Percentiles rank a stretch among this genome's conserved stretches.
phyloP scores from a whole-genome alignment of 2,329 filamentous ascomycete genomes.

The Diplodia intermedia region DNA sequence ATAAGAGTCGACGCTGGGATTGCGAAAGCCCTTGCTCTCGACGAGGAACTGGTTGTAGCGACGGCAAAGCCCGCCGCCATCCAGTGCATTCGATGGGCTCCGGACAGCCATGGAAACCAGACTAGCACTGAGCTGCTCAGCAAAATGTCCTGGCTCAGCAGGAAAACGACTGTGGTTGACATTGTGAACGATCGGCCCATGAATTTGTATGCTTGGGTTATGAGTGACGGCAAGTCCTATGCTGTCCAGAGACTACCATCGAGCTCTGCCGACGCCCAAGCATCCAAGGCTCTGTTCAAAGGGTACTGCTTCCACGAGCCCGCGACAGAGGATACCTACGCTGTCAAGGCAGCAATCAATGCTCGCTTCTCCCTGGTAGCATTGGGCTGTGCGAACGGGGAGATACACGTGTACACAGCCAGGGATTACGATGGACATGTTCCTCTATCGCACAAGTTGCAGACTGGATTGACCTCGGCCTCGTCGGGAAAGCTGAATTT shows the following conservation, averaged over 20 bases:
- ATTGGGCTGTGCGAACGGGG: conserved; percentile 79
- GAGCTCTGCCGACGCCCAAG: conserved; percentile 51
- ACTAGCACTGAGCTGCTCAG: conserved; percentile 90
- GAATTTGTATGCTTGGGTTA: conserved; percentile 94
- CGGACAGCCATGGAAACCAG: conserved; percentile 80
- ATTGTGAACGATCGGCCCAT: conserved; percentile 96
- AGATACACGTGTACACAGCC: conserved; percentile 87
- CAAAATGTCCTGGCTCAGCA: conserved; percentile 84
- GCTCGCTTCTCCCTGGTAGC: conserved; percentile 93
- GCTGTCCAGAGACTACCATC: conserved; percentile 76
- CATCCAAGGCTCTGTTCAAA: conserved; percentile 75
- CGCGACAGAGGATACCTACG: conserved; percentile 63
- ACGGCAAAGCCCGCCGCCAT: conserved; percentile 92
- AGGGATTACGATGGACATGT: conserved; percentile 95
- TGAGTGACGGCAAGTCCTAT: conserved; percentile 84
- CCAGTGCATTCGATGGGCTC: conserved; percentile 94
- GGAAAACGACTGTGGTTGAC: conserved; percentile 71
- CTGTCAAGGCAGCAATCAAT: conserved; percentile 82
- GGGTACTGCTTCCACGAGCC: conserved; percentile 91
- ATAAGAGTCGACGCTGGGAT: conserved; percentile 98
- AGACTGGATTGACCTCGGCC: conserved; percentile 69
- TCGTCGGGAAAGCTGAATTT: conserved; percentile 75
- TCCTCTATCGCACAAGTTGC: conserved; percentile 80
- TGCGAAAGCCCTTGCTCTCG: conserved; percentile 82
- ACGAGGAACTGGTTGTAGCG: conserved; percentile 90